phyloP scores from a whole-genome alignment of 2,329 filamentous ascomycete species.

The Diaporthe capsici region DNA sequence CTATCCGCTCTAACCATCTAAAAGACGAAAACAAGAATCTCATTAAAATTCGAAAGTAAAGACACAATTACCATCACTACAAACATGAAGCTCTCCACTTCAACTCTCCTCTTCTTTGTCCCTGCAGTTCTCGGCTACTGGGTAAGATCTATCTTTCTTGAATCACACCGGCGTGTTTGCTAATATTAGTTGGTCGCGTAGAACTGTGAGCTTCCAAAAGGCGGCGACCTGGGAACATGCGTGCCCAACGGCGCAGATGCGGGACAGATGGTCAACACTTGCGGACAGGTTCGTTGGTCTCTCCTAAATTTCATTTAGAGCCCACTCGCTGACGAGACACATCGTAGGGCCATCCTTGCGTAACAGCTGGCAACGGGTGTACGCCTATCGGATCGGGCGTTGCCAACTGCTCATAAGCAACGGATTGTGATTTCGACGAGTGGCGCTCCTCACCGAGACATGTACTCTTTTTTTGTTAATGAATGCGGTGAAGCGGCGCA shows the following conservation, averaged over 20 bases:
- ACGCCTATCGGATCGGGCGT: neutral
- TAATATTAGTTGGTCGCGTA: neutral
- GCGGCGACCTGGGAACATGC: neutral
- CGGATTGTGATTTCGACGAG: neutral
- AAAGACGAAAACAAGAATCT: too few relatives aligned
- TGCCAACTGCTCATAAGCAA: conserved; percentile 6
- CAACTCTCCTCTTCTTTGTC: neutral
- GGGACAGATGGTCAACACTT: neutral
- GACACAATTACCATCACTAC: neutral
- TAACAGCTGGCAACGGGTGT: neutral
- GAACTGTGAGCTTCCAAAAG: conserved; percentile 6
- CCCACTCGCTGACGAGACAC: neutral
- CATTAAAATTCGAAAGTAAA: neutral
- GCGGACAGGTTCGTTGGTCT: neutral
- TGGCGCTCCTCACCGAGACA: neutral
- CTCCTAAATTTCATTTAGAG: too few relatives aligned
- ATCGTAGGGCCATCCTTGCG: neutral
- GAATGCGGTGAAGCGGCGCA: neutral
- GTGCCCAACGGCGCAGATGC: neutral
- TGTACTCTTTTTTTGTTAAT: neutral
- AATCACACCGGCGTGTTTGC: neutral
- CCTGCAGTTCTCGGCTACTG: conserved; percentile 6
- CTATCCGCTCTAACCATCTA: neutral
- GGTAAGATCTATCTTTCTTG: neutral
- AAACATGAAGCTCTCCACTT: neutral